Percentiles rank a stretch among this genome's conserved stretches.
phyloP scores from a whole-genome alignment of 2,329 filamentous ascomycete species.

The Tolypocladium endophyticum region DNA sequence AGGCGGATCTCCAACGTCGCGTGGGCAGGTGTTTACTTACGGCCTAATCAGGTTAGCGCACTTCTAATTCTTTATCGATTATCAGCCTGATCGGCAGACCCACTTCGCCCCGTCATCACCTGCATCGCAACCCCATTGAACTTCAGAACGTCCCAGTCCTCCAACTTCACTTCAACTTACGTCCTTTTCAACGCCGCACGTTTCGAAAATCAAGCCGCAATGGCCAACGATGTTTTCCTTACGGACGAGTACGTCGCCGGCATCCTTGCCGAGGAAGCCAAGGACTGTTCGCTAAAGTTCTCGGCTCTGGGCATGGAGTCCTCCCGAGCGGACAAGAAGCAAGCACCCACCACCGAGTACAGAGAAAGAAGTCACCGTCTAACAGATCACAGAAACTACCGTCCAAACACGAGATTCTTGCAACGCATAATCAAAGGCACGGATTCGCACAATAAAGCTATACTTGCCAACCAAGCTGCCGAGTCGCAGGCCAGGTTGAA shows the following conservation, averaged over 20 bases:
- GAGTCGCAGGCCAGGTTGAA: slow-evolving; percentile 65
- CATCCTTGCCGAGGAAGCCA: slow-evolving; percentile 72
- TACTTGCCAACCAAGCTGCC: slow-evolving; percentile 73
- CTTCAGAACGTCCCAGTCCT: neutral
- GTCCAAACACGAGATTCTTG: slow-evolving; percentile 85
- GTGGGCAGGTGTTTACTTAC: slow-evolving; percentile 5
- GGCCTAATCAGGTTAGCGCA: slow-evolving; percentile 4
- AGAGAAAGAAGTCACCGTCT: neutral
- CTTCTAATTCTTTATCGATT: neutral
- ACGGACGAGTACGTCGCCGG: slow-evolving; percentile 72
- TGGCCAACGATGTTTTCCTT: slow-evolving; percentile 39
- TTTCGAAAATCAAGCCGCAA: slow-evolving; percentile 9
- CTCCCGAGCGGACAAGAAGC: slow-evolving; percentile 40
- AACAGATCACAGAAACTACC: slow-evolving; percentile 23
- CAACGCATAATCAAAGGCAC: slow-evolving; percentile 82
- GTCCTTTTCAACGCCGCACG: neutral
- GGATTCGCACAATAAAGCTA: slow-evolving; percentile 76
- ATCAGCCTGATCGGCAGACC: neutral
- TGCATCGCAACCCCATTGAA: neutral
- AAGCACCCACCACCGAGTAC: slow-evolving; percentile 10
- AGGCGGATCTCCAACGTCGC: neutral
- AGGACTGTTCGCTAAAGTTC: slow-evolving; percentile 61
- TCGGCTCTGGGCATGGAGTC: slow-evolving; percentile 59
- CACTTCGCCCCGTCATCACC: neutral
- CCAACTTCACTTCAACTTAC: neutral